Percentiles rank a stretch among this genome's conserved stretches.
Conservation (phyloP, 2,329 filamentous ascomycete genomes). For the Lecanicillium sp. region DNA sequence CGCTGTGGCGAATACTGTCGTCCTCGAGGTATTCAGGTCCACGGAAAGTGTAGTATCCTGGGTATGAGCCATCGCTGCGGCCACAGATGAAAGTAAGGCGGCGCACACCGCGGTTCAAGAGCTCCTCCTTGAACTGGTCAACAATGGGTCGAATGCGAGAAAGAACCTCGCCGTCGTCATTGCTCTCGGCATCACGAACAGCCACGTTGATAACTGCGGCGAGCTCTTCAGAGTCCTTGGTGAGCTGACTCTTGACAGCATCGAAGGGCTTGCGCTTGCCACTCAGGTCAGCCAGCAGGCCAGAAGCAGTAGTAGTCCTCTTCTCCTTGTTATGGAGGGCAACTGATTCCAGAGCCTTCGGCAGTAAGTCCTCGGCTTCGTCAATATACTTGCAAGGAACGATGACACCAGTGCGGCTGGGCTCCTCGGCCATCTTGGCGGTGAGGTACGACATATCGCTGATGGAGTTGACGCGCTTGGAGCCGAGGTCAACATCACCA, state of each 20-base stretch:
- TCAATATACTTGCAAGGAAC: constrained; percentile 90
- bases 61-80: constrained; percentile 87
- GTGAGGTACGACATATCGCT: constrained; percentile 91
- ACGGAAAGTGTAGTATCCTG: constrained; percentile 97
- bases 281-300: constrained; percentile 63
- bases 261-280: constrained; percentile 56
- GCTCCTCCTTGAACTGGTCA: constrained; percentile 72
- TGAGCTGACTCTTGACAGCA: constrained; percentile 16
- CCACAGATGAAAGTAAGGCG: constrained; percentile 95
- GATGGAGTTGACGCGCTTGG: constrained; percentile 82
- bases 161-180: constrained; percentile 74
- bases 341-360: constrained; percentile 77
- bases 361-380: constrained; percentile 80
- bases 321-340: constrained; percentile 51
- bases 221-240: constrained; percentile 61
- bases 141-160: constrained; percentile 68
- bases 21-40: constrained; percentile 86
- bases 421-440: constrained; percentile 65
- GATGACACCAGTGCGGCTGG: constrained; percentile 84
- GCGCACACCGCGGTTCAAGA: constrained; percentile 72
- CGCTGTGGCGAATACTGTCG: constrained; percentile 90
- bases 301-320: constrained; percentile 41
- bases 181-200: constrained; percentile 76
- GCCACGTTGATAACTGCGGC: constrained; percentile 90
- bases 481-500: constrained; percentile 39